Conservation (phyloP, 805 yeast genomes). For the Candida maltosa region DNA sequence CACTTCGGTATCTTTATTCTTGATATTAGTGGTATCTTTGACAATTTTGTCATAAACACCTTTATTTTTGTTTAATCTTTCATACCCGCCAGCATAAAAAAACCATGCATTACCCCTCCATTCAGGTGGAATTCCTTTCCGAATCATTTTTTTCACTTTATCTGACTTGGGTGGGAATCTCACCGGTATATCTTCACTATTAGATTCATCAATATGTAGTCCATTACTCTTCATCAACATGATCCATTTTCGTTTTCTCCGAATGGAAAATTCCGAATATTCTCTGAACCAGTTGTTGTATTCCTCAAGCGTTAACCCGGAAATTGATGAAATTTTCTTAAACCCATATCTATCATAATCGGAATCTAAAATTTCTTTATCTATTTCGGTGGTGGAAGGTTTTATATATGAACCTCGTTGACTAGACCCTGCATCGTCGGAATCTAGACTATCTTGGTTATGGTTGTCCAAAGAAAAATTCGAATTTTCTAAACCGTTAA, state of each 20-base stretch:
- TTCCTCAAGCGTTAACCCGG: conserved; percentile 43
- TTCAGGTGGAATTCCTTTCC: conserved; percentile 94
- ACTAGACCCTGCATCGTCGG: not conserved
- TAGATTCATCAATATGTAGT: conserved; percentile 21
- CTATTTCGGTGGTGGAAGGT: conserved; percentile 2
- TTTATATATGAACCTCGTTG: conserved; percentile 3
- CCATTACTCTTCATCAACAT: conserved; percentile 66
- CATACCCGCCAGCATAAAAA: conserved; percentile 84
- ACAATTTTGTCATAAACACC: conserved; percentile 76
- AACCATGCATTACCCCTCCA: conserved; percentile 99
- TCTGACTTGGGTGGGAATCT: conserved; percentile 78
- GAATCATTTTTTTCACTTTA: conserved; percentile 72
- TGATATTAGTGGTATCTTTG: conserved; percentile 47
- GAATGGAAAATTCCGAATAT: conserved; percentile 59
- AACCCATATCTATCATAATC: conserved; percentile 80
- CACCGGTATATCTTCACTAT: conserved; percentile 38
- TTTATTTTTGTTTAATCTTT: conserved; percentile 59
- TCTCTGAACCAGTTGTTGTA: conserved; percentile 75
- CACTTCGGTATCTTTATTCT: conserved; percentile 81
- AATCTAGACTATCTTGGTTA: conserved; percentile 2
- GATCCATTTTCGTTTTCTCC: conserved; percentile 78
- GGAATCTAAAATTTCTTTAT: conserved; percentile 14
- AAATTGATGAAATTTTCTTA: conserved; percentile 56
- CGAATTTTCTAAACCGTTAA: no score
- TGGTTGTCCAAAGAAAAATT: not conserved